phyloP scores from a whole-genome alignment of 2,329 filamentous ascomycete species.

The Epichloe gansuensis region DNA sequence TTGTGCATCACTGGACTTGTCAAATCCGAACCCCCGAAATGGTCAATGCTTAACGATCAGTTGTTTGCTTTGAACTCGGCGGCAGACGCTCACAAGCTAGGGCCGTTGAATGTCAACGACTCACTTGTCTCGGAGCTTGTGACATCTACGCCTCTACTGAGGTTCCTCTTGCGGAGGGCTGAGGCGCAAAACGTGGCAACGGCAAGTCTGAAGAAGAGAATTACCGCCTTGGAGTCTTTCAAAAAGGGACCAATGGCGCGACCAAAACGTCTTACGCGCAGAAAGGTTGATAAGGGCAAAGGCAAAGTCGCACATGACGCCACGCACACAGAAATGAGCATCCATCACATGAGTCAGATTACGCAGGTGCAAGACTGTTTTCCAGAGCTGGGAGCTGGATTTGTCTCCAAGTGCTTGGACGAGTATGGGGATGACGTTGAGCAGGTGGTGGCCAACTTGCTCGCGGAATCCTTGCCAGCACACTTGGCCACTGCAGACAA shows the following conservation, averaged over 20 bases:
- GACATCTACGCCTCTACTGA: constrained; percentile 64
- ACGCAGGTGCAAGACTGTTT: constrained; percentile 91
- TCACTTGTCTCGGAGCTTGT: constrained; percentile 74
- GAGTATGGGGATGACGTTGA: constrained; percentile 69
- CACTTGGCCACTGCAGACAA: constrained; percentile 53
- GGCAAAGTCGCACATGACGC: constrained; percentile 27
- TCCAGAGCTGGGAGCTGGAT: constrained; percentile 71
- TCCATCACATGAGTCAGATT: constrained; percentile 74
- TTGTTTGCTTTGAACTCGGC: constrained; percentile 67
- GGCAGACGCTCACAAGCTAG: constrained; percentile 49
- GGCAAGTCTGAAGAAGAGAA: constrained; percentile 44
- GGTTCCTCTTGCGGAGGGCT: constrained; percentile 43
- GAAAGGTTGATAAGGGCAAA: constrained; percentile 57
- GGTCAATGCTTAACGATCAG: constrained; percentile 67
- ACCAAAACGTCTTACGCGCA: constrained; percentile 36
- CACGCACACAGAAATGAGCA: constrained; percentile 42
- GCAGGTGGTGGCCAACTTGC: constrained; percentile 64
- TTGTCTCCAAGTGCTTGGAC: constrained; percentile 66
- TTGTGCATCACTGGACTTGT: constrained; percentile 61
- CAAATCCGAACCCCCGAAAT: constrained; percentile 54
- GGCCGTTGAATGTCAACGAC: constrained; percentile 44
- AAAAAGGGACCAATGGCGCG: constrained; percentile 40
- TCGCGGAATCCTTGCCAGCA: constrained; percentile 62
- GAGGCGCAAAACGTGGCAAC: constrained; percentile 36
- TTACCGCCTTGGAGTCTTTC: constrained; percentile 47